These are phyloP conservation scores for Gentiana macrophylla DNA, from an alignment of 257 asterid genomes.

Conservation along the genomic window DNA sequence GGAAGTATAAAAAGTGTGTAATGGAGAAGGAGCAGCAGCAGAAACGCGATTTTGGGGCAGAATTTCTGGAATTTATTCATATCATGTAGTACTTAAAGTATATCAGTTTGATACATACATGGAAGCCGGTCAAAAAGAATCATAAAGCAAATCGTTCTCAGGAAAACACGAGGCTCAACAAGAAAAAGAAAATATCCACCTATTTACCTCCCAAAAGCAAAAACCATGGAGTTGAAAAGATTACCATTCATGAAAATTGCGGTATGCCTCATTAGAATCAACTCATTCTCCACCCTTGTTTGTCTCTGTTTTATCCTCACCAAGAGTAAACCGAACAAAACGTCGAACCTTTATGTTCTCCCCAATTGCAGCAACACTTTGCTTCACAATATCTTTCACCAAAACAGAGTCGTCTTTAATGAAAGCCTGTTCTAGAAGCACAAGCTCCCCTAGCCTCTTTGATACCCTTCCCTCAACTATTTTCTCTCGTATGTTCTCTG, in stretches of 20 bases:
- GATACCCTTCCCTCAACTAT: slow-evolving; percentile 77
- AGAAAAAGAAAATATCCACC: no score
- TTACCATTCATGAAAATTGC: no score
- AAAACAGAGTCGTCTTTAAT: slow-evolving; percentile 58
- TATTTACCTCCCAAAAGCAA: no score
- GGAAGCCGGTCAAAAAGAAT: slow-evolving; percentile 5
- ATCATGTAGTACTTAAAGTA: no score
- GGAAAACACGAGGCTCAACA: no score
- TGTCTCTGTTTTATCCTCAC: slow-evolving; percentile 30
- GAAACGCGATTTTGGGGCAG: no score
- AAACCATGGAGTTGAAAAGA: no score
- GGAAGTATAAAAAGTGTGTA: no score
- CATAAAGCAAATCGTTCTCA: not conserved
- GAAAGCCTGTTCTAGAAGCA: slow-evolving; percentile 75
- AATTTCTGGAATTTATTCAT: no score
- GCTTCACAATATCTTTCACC: slow-evolving; percentile 89
- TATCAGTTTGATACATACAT: not conserved
- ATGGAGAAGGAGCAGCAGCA: no score
- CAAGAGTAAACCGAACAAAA: slow-evolving; percentile 72
- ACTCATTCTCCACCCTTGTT: slow-evolving; percentile 22
- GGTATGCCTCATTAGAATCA: not conserved
- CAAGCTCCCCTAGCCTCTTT: slow-evolving; percentile 90
- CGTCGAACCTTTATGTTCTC: slow-evolving; percentile 87
- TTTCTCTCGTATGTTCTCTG: slow-evolving; percentile 76
- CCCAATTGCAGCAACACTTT: slow-evolving; percentile 81